Conservation (phyloP, 192 early-diverging fungal genomes). For the Entomortierella chlamydospora region DNA sequence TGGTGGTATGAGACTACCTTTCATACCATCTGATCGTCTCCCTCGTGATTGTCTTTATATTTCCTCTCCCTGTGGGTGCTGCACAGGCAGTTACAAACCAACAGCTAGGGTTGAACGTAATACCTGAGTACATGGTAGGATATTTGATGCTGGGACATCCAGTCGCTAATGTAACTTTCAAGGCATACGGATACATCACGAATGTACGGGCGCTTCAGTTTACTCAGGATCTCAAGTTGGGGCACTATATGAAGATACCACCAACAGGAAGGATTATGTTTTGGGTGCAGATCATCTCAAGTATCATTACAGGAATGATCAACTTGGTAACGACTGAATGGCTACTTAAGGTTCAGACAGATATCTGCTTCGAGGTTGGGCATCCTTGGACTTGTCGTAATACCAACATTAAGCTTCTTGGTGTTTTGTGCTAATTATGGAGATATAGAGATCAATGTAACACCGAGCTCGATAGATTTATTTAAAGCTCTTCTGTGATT, state of each 20-base stretch:
- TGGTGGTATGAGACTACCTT: no score
- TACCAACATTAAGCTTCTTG: constrained; percentile 53
- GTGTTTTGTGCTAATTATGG: background rate
- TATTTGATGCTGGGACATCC: constrained; percentile 64
- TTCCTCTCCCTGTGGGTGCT: constrained; percentile 64
- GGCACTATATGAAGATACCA: constrained; percentile 73
- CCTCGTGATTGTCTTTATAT: no score
- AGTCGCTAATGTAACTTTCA: constrained; percentile 66
- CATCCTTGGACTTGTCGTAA: constrained; percentile 50
- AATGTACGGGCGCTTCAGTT: constrained; percentile 63
- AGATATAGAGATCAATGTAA: no score
- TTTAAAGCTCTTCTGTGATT: constrained; percentile 73
- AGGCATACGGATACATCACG: constrained; percentile 62
- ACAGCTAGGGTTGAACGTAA: constrained; percentile 59
- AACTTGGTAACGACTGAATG: constrained; percentile 50
- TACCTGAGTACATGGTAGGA: constrained; percentile 67
- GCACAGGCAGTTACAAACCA: constrained; percentile 63
- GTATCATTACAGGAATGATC: constrained; percentile 59
- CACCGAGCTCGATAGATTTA: no score
- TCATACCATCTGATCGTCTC: no score
- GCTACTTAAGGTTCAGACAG: constrained; percentile 31
- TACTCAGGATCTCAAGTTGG: constrained; percentile 67
- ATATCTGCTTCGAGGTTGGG: constrained; percentile 49
- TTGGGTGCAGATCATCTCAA: constrained; percentile 54
- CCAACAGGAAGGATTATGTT: constrained; percentile 71